Conservation (phyloP, 495 filamentous ascomycete species). For the Astrothelium subdiscretum region DNA sequence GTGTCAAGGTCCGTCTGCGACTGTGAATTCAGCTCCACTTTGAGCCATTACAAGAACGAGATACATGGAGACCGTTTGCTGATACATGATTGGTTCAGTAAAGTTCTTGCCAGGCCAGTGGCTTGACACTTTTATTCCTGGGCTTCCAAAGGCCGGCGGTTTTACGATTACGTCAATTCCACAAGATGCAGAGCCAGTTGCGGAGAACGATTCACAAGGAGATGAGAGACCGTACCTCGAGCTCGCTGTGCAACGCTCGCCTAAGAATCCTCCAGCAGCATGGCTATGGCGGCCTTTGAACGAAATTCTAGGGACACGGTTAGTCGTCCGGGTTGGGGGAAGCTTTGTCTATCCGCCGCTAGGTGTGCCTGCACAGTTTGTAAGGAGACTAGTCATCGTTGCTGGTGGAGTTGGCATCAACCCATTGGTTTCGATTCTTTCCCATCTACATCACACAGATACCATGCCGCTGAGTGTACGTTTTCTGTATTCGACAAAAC, state of each 20-base stretch:
- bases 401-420: constrained; percentile 84
- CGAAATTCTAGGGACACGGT: constrained; percentile 43
- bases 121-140: constrained; percentile 71
- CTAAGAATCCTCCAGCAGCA: constrained; percentile 55
- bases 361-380: constrained; percentile 24
- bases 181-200: constrained; percentile 15
- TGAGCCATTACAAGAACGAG: background rate
- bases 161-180: constrained; percentile 83
- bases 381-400: constrained; percentile 56
- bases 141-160: constrained; percentile 56
- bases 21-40: background rate
- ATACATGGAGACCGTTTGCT: background rate
- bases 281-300: constrained; percentile 55
- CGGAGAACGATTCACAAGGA: constrained; percentile 15
- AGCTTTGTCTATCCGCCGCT: constrained; percentile 66
- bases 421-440: constrained; percentile 31
- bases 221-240: constrained; percentile 43
- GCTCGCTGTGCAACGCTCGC: constrained; percentile 58
- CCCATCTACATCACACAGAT: constrained; percentile 21
- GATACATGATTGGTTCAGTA: constrained; percentile 3
- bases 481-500: constrained; percentile 28
- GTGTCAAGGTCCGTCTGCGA: constrained; percentile 12
- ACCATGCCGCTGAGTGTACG: constrained; percentile 14
- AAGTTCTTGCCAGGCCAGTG: constrained; percentile 81
- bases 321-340: constrained; percentile 64